These are phyloP conservation scores for Artemisia annua DNA, from an alignment of 129 eudicot species.

Conservation along the genomic window DNA sequence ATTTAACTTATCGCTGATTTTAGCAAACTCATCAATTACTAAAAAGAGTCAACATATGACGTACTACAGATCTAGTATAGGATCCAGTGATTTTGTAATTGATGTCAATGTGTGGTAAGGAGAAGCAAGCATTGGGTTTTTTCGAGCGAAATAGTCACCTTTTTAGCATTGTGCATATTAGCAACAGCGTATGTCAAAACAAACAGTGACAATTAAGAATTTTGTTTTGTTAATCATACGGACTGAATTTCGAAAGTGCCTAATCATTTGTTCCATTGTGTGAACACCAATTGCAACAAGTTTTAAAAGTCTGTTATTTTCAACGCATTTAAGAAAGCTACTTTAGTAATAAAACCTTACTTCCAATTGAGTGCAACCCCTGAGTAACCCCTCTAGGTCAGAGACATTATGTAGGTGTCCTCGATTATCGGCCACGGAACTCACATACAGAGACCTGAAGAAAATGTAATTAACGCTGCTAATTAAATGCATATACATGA, in stretches of 20 bases:
- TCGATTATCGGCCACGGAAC: slow-evolving; percentile 91
- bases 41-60: slow-evolving; percentile 7
- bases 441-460: slow-evolving; percentile 90
- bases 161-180: neutral
- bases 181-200: neutral
- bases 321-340: slow-evolving; percentile 17
- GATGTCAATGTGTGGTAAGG: slow-evolving; percentile 20
- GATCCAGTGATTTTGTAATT: slow-evolving; percentile 2
- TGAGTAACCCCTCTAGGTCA: slow-evolving; percentile 93
- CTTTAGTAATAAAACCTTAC: slow-evolving; percentile 58
- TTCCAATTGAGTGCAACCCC: slow-evolving; percentile 96
- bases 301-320: slow-evolving; percentile 14
- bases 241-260: slow-evolving; percentile 9
- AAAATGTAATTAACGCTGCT: slow-evolving; percentile 38
- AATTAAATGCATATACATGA: slow-evolving; percentile 27
- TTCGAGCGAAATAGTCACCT: slow-evolving; percentile 2
- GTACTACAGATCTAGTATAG: slow-evolving; percentile 5
- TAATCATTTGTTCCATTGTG: slow-evolving; percentile 10
- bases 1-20: neutral
- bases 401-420: slow-evolving; percentile 76
- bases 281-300: slow-evolving; percentile 24
- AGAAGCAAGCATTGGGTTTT: slow-evolving; percentile 19
- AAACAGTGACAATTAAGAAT: slow-evolving; percentile 6
- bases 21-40: slow-evolving; percentile 5
- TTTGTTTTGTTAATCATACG: slow-evolving; percentile 13